Conservation (phyloP, 2,329 filamentous ascomycete genomes). For the Teratosphaeria destructans region DNA sequence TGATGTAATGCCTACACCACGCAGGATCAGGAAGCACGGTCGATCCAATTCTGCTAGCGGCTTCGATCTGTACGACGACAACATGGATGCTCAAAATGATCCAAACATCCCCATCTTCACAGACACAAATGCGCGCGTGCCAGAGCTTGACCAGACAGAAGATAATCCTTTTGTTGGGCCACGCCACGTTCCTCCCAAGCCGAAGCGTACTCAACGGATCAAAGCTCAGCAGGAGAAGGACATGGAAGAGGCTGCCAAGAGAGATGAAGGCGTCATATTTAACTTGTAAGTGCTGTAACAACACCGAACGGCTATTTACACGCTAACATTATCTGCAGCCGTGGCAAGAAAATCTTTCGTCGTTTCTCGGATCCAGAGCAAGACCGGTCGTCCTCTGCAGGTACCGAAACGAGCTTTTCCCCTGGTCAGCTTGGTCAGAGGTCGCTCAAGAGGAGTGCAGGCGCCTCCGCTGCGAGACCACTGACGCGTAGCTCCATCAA, state of each 20-base stretch:
- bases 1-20: slow-evolving; percentile 49
- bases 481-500: slow-evolving; percentile 60
- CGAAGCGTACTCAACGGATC: slow-evolving; percentile 31
- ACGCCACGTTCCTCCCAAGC: slow-evolving; percentile 6
- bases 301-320: neutral
- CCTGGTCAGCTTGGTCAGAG: slow-evolving; percentile 10
- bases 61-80: slow-evolving; percentile 44
- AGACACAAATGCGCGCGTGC: slow-evolving; percentile 66
- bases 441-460: slow-evolving; percentile 28
- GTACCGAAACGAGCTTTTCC: slow-evolving; percentile 23
- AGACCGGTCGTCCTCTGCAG: slow-evolving; percentile 17
- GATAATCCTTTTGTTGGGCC: slow-evolving; percentile 63
- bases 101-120: slow-evolving; percentile 59
- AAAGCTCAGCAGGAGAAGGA: slow-evolving; percentile 43
- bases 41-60: slow-evolving; percentile 33
- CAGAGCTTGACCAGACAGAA: slow-evolving; percentile 52
- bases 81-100: slow-evolving; percentile 28
- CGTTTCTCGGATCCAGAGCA: slow-evolving; percentile 44
- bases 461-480: slow-evolving; percentile 33
- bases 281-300: slow-evolving; percentile 55
- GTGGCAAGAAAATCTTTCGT: slow-evolving; percentile 68
- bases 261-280: slow-evolving; percentile 64
- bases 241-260: slow-evolving; percentile 46
- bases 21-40: slow-evolving; percentile 32
- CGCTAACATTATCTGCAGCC: slow-evolving; percentile 41